Base-by-base conservation (phyloP, 2,329 filamentous ascomycete genomes). In the Venturia asperata region DNA sequence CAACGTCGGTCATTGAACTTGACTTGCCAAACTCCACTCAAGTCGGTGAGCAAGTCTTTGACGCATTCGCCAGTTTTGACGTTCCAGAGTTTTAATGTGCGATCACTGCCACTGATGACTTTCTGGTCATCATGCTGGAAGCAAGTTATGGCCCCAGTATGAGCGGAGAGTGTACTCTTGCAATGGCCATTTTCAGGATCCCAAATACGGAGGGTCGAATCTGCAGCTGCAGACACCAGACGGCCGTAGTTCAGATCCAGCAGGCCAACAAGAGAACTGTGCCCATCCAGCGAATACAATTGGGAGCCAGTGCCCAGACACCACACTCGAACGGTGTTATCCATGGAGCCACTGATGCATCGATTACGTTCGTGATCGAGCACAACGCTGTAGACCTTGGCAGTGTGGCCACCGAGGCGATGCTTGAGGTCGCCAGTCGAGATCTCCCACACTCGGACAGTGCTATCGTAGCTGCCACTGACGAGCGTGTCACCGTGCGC, bases 41-140 rank as follows among this genome's bases (percentile, higher is more conserved):
- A 82, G 72, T 97, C 92, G 17, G 91, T 96, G 72, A 99, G 81
- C 52, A 99, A 83, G 76, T 99, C 93, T 70, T 93, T 90, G 63
- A 96, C 87, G 74, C 92, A 97, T 71, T 97, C 90, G 61, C 94
- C 94, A 1, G 88, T 96, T 71, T 87, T 86, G 62, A 97, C 89
- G 72, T 99, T 91, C 94, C 94, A 99, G 91, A 99, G 95, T 81
- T 99, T 99, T 68, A 99, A 81, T 3, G 91, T 97, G 72, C 93
- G 87, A 75, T 99, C 94, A 66, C 91, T 96, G 65, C 94, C 94
- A 49, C 91, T 96, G 66, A 99, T 96, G 42, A 99, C 92, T 74
- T 99, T 99, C 69, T 92, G 89, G 0, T 89, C 91, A 73, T 99
- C 94, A 71, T 99, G 94, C 76, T 99, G 94, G 77, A 99, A 99